Evolutionary conservation across 1,284 basidiomycete genomes (phyloP).

Genomic region (Stygiomarasmius scandens): DNA sequence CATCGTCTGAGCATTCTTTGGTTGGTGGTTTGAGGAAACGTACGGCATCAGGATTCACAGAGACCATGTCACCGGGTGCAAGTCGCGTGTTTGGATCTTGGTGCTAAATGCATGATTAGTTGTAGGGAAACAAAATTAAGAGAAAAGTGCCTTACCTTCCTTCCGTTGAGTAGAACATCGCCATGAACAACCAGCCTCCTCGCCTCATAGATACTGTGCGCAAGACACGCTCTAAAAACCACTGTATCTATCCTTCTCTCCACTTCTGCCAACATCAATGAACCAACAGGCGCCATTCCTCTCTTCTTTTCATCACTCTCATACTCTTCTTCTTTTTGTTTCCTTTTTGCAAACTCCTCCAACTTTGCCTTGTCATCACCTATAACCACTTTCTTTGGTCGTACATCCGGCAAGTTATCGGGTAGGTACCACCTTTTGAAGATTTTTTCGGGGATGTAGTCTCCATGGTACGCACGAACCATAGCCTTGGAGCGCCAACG

Average conservation of each 20-base stretch:
- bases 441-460: constrained; percentile 89
- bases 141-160: constrained; percentile 61
- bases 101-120: constrained; percentile 51
- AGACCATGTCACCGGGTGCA: constrained; percentile 93
- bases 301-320: constrained; percentile 59
- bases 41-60: constrained; percentile 84
- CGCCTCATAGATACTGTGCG: constrained; percentile 89
- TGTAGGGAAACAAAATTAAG: constrained; percentile 6
- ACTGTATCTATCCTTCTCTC: constrained; percentile 93
- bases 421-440: constrained; percentile 98
- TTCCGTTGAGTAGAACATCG: constrained; percentile 88
- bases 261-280: constrained; percentile 91
- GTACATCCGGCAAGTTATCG: constrained; percentile 83
- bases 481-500: constrained; percentile 92
- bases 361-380: constrained; percentile 47
- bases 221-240: constrained; percentile 91
- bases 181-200: constrained; percentile 87
- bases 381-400: constrained; percentile 51
- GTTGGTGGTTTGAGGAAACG: constrained; percentile 66
- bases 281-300: constrained; percentile 79
- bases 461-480: constrained; percentile 93
- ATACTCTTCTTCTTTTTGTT: constrained; percentile 47
- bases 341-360: constrained; percentile 60
- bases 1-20: constrained; percentile 31
- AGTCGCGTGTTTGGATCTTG: constrained; percentile 87